Base-by-base conservation (phyloP, 1,139 yeast genomes). In the Keqinozyma sinolaborantium region DNA sequence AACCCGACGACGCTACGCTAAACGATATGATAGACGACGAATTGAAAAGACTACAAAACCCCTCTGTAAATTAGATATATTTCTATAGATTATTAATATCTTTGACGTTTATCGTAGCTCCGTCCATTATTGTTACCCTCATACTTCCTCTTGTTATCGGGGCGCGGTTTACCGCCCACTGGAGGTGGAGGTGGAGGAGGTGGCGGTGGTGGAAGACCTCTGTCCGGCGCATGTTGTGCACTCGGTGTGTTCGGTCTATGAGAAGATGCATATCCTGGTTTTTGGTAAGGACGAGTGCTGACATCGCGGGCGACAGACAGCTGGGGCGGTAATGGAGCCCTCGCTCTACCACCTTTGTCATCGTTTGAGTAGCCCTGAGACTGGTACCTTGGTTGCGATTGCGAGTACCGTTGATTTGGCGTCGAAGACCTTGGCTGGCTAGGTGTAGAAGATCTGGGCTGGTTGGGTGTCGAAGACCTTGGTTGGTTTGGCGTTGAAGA, bases 11-110 rank as follows among this genome's bases (percentile, higher is more conserved):
- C 18, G 21, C 7, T 9, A 38, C 39, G 16, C 47, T 60, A 38
- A 62, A 59, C 34, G 45, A 49, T 15, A 36, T 60, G 32, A 60
- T 61, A 25, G 66, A 61, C 38, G 51, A 45, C 29, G 68, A 62
- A 32, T 43, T 63, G 10, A 48, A 45, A 25, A 23, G 30, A 14
- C 24, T 38, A 13, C 30, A 31, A 25, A 20, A 29, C 19, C 26
- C 36, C 14, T 28, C 39, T 19, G 36, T 32, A 29, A 14, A 28
- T 29, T 11, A 12, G 28, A 33, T 35, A 29, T 23, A 27, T 21
- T 14, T 11, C 5, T 26, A 26, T 12, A 14, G 15, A 29, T 26
- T 31, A 35, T 35, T 40, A 54, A 38, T 60, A 54, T 34, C 59
- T 58, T 29, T 50, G 52, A 39, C 56, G 60, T 41, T 64, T 64